A percentile compares a stretch with the other conserved stretches of the same genome.
phyloP scores from a whole-genome alignment of 768 basidiomycete species.

The Suillus sp. region DNA sequence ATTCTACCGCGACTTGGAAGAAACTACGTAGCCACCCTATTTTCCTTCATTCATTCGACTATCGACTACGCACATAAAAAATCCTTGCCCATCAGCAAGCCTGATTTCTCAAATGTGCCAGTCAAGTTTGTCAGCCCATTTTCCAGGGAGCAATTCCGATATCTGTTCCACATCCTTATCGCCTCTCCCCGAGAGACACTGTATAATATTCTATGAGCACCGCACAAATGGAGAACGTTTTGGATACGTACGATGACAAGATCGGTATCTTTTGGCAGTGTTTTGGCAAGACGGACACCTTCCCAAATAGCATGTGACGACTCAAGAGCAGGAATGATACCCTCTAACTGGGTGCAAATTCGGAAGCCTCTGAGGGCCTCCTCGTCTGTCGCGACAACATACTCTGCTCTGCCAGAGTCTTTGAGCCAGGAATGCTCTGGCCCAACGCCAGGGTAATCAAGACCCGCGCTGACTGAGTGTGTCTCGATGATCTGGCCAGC shows the following conservation, averaged over 20 bases:
- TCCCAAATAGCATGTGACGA: constrained; percentile 97
- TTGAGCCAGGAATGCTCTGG: constrained; percentile 99
- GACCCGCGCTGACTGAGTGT: constrained; percentile 93
- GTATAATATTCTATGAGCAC: background rate
- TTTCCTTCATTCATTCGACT: background rate
- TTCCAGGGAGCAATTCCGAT: constrained; percentile 84
- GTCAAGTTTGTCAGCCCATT: constrained; percentile 92
- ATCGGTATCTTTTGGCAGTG: constrained; percentile 80
- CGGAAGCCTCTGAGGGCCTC: constrained; percentile 92
- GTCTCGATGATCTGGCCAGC: constrained; percentile 96
- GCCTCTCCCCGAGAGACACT: constrained; percentile 94
- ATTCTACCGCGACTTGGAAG: background rate
- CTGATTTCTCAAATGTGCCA: constrained; percentile 68
- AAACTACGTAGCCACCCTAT: background rate
- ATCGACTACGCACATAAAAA: background rate
- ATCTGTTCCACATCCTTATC: constrained; percentile 99
- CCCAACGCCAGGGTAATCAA: constrained; percentile 97
- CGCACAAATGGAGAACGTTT: background rate
- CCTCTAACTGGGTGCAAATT: constrained; percentile 88
- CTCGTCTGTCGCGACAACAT: constrained; percentile 91
- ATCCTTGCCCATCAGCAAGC: background rate
- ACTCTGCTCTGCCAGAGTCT: constrained; percentile 91
- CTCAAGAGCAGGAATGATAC: constrained; percentile 97
- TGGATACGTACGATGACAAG: constrained; percentile 79
- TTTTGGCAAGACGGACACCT: constrained; percentile 82